Evolutionary conservation across 2,329 filamentous ascomycete genomes (phyloP).

Genomic region (Pseudovirgaria hyperparasitica): DNA sequence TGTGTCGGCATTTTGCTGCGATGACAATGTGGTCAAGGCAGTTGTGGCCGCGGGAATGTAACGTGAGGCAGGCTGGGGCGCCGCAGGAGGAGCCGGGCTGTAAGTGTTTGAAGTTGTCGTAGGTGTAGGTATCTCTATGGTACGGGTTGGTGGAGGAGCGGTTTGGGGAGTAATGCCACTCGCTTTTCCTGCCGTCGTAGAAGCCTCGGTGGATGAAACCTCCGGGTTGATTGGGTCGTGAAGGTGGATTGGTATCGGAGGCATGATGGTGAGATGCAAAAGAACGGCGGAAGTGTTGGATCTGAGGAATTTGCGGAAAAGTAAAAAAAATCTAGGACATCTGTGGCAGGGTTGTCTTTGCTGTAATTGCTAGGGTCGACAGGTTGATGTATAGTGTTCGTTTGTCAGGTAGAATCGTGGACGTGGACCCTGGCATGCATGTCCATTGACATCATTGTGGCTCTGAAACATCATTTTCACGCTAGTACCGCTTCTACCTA

Average conservation of each 20-base stretch:
- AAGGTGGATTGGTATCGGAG: slow-evolving; percentile 33
- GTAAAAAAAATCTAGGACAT: too few relatives aligned
- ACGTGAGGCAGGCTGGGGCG: slow-evolving; percentile 20
- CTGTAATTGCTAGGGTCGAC: too few relatives aligned
- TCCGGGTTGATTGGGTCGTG: slow-evolving; percentile 31
- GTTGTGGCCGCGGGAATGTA: slow-evolving; percentile 3
- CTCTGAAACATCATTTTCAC: too few relatives aligned
- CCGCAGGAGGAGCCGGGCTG: slow-evolving; percentile 13
- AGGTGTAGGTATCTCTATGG: slow-evolving; percentile 13
- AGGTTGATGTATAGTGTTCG: too few relatives aligned
- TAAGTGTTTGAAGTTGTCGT: slow-evolving; percentile 17
- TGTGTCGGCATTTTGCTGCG: slow-evolving; percentile 17
- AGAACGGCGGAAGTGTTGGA: too few relatives aligned
- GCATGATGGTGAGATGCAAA: too few relatives aligned
- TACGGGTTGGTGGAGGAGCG: slow-evolving; percentile 21
- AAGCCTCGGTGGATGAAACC: slow-evolving; percentile 5
- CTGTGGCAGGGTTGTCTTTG: too few relatives aligned
- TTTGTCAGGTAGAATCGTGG: too few relatives aligned
- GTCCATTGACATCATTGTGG: too few relatives aligned
- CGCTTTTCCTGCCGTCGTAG: slow-evolving; percentile 16
- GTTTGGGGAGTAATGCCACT: slow-evolving; percentile 25
- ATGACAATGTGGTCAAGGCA: slow-evolving; percentile 15
- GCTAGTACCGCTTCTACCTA: too few relatives aligned
- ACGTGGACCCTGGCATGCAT: too few relatives aligned
- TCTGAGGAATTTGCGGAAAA: too few relatives aligned